phyloP scores from a whole-genome alignment of 2,329 filamentous ascomycete species.

The Colletotrichum siamense region DNA sequence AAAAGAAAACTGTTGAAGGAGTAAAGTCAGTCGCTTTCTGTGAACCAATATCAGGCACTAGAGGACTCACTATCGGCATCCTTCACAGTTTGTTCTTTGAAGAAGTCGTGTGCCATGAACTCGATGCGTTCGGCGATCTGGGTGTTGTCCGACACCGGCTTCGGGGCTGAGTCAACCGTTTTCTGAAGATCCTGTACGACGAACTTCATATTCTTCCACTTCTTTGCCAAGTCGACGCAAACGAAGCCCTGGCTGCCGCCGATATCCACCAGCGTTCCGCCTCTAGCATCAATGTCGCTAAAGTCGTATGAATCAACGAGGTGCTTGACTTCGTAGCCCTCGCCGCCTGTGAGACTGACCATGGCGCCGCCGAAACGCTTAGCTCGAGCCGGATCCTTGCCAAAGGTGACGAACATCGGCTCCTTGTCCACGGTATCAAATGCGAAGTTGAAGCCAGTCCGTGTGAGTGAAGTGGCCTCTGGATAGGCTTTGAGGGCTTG shows the following conservation, averaged over 20 bases:
- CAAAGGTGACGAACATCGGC: constrained; percentile 59
- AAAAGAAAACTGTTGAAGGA: constrained; percentile 44
- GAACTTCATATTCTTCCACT: constrained; percentile 42
- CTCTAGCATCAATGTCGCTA: constrained; percentile 44
- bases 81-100: constrained; percentile 21
- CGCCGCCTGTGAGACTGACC: constrained; percentile 57
- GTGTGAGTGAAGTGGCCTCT: constrained; percentile 51
- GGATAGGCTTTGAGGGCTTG: constrained; percentile 50
- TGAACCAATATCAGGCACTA: background rate
- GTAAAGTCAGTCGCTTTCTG: background rate
- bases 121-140: constrained; percentile 16
- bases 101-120: constrained; percentile 25
- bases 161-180: constrained; percentile 21
- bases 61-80: constrained; percentile 31
- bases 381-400: constrained; percentile 51
- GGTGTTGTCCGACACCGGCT: constrained; percentile 11
- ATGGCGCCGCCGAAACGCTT: constrained; percentile 61
- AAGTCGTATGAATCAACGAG: constrained; percentile 62
- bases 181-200: constrained; percentile 36
- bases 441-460: constrained; percentile 57
- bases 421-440: constrained; percentile 55
- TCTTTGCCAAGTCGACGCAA: constrained; percentile 57
- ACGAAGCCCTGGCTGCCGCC: constrained; percentile 65
- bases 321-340: constrained; percentile 60
- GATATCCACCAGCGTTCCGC: constrained; percentile 61